phyloP scores from a whole-genome alignment of 2,329 filamentous ascomycete genomes.

The Exophiala xenobiotica region DNA sequence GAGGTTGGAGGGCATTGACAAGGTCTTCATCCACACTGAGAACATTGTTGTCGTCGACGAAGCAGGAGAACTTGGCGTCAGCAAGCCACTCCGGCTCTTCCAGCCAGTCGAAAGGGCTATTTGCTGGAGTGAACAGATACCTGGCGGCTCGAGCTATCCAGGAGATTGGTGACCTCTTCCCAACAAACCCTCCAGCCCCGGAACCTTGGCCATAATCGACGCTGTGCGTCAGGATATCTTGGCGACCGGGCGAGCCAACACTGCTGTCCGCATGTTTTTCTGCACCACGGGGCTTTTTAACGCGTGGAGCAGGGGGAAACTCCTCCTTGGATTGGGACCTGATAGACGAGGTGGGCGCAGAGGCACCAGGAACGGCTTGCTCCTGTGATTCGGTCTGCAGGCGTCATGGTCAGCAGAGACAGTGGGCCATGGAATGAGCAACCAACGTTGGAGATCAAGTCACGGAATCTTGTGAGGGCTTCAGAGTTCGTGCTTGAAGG shows the following conservation, averaged over 20 bases:
- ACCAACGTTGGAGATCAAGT: too few species aligned
- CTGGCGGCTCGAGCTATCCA: background rate
- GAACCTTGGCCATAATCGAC: background rate
- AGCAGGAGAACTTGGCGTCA: background rate
- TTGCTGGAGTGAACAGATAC: background rate
- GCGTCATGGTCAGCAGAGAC: too few species aligned
- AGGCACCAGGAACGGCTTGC: too few species aligned
- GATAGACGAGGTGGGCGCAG: background rate
- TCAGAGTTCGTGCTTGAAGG: too few species aligned
- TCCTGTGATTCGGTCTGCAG: too few species aligned
- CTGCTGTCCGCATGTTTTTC: background rate
- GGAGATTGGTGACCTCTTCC: background rate
- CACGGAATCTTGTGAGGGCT: too few species aligned
- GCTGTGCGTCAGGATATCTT: background rate
- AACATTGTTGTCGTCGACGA: background rate
- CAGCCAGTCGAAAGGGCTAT: background rate
- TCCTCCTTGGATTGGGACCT: background rate
- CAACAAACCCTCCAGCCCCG: background rate
- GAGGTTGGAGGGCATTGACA: background rate
- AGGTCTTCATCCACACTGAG: background rate
- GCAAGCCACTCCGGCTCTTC: background rate
- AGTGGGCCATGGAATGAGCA: too few species aligned
- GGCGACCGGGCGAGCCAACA: background rate
- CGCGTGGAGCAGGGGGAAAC: background rate
- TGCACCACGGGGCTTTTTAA: background rate